These are phyloP conservation scores for Chlorella vulgaris DNA, from an alignment of 139 green algal species.

Conservation along the genomic window DNA sequence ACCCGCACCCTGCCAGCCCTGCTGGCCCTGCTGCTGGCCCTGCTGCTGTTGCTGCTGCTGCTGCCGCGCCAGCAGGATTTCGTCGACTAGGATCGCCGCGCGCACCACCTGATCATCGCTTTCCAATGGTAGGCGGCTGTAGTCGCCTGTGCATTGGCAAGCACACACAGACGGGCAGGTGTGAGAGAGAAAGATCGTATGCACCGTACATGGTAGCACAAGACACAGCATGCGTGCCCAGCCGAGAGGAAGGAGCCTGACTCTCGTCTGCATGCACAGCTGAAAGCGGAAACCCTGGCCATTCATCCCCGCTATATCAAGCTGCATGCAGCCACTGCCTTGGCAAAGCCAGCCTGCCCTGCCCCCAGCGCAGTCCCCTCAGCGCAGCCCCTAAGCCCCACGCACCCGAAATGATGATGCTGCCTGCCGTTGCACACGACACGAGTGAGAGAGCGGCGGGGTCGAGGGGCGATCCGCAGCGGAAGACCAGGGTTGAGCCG, in stretches of 20 bases:
- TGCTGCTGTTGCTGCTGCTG: background rate
- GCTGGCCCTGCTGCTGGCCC: too few relatives aligned
- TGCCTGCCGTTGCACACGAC: background rate
- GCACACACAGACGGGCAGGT: background rate
- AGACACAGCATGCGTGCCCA: too few relatives aligned
- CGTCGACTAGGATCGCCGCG: slow-evolving; percentile 44
- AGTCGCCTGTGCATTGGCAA: background rate
- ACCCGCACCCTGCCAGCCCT: too few relatives aligned
- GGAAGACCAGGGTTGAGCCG: background rate
- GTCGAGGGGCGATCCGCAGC: background rate
- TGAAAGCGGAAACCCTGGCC: too few relatives aligned
- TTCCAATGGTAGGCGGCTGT: background rate
- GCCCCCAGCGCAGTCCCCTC: too few relatives aligned
- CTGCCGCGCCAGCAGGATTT: slow-evolving; percentile 5
- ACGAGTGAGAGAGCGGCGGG: background rate
- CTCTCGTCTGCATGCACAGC: too few relatives aligned
- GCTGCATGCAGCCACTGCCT: too few relatives aligned
- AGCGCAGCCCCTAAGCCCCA: background rate
- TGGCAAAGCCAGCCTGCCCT: too few relatives aligned
- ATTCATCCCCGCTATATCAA: too few relatives aligned
- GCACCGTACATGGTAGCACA: too few relatives aligned
- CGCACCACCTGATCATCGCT: slow-evolving; percentile 44
- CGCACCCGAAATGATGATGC: background rate
- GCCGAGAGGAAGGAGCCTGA: too few relatives aligned
- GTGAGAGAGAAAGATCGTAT: background rate